Evolutionary conservation across 225 moss, liverwort and hornwort genomes (phyloP), one percentile per base, ranked within the genome.

Genomic region (Anthoceros angustus): DNA sequence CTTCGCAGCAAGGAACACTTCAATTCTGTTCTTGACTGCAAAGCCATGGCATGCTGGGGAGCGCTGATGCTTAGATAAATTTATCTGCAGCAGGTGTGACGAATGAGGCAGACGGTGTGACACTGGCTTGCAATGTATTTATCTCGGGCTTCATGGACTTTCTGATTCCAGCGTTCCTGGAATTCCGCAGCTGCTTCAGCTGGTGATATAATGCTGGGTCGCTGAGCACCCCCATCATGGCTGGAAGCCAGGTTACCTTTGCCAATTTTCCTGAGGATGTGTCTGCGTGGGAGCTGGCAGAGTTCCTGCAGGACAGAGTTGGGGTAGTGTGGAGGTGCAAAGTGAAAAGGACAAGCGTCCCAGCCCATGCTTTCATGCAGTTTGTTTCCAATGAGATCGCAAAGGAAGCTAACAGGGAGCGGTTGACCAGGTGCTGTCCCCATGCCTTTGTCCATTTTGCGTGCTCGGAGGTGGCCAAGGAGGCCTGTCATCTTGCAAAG

Each of bases 391-490:
- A 7, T 18, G n/a, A 7, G 7, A 55, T 55, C 23, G 55, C 6
- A 55, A 55, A n/a, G 18, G 8, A 55, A 23, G 55, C 55, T 4
- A 55, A 55, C 5, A 18, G 76, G 66, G 63, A 12, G 67, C 50
- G 5, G 23, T 46, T 8, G 71, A 67, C 40, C 69, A 60, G 50
- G 25, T 72, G 32, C 85, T 85, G 55, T 41, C 79, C 82, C 3
- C 91, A 98, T 72, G 95, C 91, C 40, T 98, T 91, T 25, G 91
- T 91, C 43, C 91, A 89, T 62, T 98, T 98, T 43, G 81, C 83
- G 72, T 91, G 88, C 64, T 67, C 95, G 41, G 79, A 79, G 32
- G 95, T 82, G 41, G 95, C 95, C 24, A 68, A 77, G 63, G 76
- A 80, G 68, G 95, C 88, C 4, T 75, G 83, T 43, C 70, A 68